These are phyloP conservation scores for Rhododendron griersonianum DNA, from an alignment of 148 eudicot genomes.

Conservation along the genomic window DNA sequence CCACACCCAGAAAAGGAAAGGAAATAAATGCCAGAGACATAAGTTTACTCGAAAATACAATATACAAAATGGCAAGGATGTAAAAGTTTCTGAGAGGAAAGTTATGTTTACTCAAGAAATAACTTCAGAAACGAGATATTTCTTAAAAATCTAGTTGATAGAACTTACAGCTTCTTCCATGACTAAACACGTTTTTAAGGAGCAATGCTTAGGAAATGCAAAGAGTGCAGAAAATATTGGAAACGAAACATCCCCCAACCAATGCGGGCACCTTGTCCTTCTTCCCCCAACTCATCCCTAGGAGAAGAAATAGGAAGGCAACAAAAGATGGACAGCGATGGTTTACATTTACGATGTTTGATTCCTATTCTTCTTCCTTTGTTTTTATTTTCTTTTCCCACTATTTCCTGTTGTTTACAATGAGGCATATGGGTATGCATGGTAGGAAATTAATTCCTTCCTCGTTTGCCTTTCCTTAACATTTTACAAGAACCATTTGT, in stretches of 20 bases:
- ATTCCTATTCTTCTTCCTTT: neutral
- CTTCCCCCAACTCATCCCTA: neutral
- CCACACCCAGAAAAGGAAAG: neutral
- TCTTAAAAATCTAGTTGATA: neutral
- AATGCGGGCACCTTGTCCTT: neutral
- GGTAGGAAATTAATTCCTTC: neutral
- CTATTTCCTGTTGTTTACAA: neutral
- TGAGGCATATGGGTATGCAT: neutral
- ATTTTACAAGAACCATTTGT: neutral
- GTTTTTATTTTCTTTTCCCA: neutral
- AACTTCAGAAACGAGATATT: neutral
- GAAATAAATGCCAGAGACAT: neutral
- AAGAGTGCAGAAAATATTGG: neutral
- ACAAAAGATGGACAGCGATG: neutral
- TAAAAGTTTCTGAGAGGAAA: neutral
- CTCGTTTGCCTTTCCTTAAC: neutral
- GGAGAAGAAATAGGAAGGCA: neutral
- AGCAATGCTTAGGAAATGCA: neutral
- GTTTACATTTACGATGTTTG: neutral
- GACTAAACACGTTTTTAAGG: neutral
- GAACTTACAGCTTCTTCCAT: neutral
- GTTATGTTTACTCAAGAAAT: neutral
- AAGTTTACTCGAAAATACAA: neutral
- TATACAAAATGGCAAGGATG: neutral
- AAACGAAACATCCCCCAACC: neutral